Evolutionary conservation across 768 basidiomycete species (phyloP), one percentile per base, ranked within the genome.

Genomic region (Infundibulicybe gibba): DNA sequence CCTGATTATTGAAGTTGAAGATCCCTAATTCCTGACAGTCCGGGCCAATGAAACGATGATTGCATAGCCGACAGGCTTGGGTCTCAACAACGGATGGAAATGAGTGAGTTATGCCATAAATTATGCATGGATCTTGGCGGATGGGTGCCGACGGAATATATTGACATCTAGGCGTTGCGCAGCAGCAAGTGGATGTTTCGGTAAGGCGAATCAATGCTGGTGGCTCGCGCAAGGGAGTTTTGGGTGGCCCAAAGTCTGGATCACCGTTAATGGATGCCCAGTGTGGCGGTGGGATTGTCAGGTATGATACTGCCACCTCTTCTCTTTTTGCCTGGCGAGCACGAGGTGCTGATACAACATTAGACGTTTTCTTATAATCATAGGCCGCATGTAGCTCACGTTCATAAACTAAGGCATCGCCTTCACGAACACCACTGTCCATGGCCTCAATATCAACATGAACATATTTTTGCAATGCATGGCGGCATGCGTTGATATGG

Each of bases 1-100:
- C 40, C 2, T 35, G 43, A 49, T 69, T 68, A 37, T 70, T 67
- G 32, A 54, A 59, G 48, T 71, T 71, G 49, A 71, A 67, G 1
- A 69, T 9, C 1, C 67, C 66, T 9, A 54, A 11, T 2, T 54
- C 43, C 6, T 47, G 15, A 10, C 54, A 51, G 25, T 71, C 67
- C 1, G 66, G 65, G 5, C 67, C 65, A 40, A 69, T 61, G 25
- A 44, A 61, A 14, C 35, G 14, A 10, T 38, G 10, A 19, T 19
- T 14, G 17, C 35, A 38, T n/a, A 38, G 17, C 17, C 14, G 35
- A 19, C 35, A 38, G 10, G 14, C 6, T 38, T 38, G 35, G 35
- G 10, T 10, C 10, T 38, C n/a, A 10, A 38, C 17, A 10, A 14
- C 10, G 3, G n/a, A n/a, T 42, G 31, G 8, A 10, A 34, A 9